These are phyloP conservation scores for Paramecium octaurelia DNA, from an alignment of 73 alveolate species.

Conservation along the genomic window DNA sequence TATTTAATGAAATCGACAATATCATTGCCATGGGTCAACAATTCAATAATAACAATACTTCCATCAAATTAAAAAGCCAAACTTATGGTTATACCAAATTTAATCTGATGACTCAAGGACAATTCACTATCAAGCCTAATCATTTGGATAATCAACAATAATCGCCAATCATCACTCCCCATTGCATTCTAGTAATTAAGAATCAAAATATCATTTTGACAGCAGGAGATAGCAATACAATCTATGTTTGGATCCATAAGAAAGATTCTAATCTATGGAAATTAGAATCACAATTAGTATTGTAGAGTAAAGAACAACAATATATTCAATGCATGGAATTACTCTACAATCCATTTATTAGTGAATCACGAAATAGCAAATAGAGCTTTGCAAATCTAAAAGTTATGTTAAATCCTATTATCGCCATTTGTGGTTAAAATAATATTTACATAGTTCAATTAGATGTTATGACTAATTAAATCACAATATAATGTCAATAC, in stretches of 20 bases:
- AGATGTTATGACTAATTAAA: background rate
- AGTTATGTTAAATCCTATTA: background rate
- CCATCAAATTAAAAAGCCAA: background rate
- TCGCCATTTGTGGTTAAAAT: constrained; percentile 5
- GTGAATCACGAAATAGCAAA: background rate
- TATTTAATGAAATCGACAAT: background rate
- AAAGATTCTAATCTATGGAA: constrained; percentile 4
- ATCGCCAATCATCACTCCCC: background rate
- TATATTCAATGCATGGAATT: background rate
- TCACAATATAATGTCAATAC: background rate
- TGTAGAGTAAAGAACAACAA: background rate
- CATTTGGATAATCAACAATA: background rate
- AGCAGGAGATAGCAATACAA: constrained; percentile 8
- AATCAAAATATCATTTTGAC: background rate
- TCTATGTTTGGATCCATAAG: background rate
- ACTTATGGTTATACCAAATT: background rate
- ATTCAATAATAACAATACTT: background rate
- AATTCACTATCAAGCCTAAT: background rate
- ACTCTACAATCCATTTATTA: constrained; percentile 2
- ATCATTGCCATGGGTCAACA: background rate
- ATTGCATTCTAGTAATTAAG: background rate
- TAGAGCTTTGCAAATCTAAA: constrained; percentile 8
- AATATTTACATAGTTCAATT: background rate
- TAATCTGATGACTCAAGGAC: background rate
- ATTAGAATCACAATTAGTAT: background rate